Evolutionary conservation across 2,329 filamentous ascomycete genomes (phyloP), one percentile per base, ranked within the genome.

Genomic region (Fusarium tricinctum): DNA sequence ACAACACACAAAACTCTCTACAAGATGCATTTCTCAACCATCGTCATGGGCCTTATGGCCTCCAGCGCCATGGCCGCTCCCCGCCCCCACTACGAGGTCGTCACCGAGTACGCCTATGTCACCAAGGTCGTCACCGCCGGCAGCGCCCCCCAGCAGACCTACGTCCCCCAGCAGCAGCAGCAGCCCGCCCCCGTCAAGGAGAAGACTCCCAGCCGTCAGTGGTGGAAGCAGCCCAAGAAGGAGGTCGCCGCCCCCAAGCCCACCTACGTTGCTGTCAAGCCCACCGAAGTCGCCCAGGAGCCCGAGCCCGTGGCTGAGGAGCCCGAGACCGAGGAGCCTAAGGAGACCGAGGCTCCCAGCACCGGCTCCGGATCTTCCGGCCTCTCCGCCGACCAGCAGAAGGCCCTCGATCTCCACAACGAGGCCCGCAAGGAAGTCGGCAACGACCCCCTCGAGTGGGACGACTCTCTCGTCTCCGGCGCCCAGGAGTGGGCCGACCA

Each of bases 321-420:
- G 50, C 44, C 48, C 22, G 52, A 43, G 47, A 38, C 32, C 15
- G 26, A 44, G 15, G 20, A 57, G 43, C 33, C 58, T 17, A 35
- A 47, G n/a, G 39, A 47, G 19, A 51, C 53, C 19, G n/a, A 59
- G 22, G 32, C 61, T 23, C 49, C 61, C 28, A 50, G 44, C 14
- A 46, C 63, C 17, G 23, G 43, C 23, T 45, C 63, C 14, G 44
- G 61, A 33, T 59, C 66, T 12, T 54, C 52, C 32, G 35, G 45
- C 43, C 68, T 73, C n/a, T 42, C 58, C n/a, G 15, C 60, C 15
- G 72, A 74, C 26, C 53, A 74, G 66, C 52, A 71, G 49, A 58
- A 53, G 32, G 72, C 72, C 15, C 61, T 74, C 44, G 72, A 71
- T 39, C 71, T 71, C 35, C 72, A 74, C 50, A 74, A 74, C 55